Percentiles rank a stretch among this genome's conserved stretches.
Evolutionary conservation across 805 yeast genomes (phyloP).

Genomic region (Kazachstania kunashirensis): DNA sequence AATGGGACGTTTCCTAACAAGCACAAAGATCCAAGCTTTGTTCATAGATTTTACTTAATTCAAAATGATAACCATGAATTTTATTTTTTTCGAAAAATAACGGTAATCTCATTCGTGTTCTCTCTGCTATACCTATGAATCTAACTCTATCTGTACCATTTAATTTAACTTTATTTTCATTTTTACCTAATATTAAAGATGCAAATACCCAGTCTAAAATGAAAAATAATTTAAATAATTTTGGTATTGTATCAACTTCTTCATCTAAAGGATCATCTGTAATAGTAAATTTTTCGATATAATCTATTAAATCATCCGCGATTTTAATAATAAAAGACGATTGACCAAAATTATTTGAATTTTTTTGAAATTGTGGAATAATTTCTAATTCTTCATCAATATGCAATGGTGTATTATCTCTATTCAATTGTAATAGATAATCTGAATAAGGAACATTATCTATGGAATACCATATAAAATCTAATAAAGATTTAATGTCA

Average conservation of each 20-base stretch:
- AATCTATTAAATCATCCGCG: conserved; percentile 61
- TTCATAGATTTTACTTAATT: conserved; percentile 37
- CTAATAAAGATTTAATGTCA: conserved; percentile 42
- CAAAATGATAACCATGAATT: conserved; percentile 37
- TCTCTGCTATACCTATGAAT: conserved; percentile 42
- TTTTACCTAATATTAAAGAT: conserved; percentile 30
- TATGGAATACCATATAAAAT: conserved; percentile 56
- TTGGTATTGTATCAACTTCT: conserved; percentile 25
- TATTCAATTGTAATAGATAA: conserved; percentile 7
- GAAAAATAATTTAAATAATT: conserved; percentile 32
- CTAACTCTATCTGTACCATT: conserved; percentile 44
- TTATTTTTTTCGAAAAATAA: conserved; percentile 27
- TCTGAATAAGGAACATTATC: conserved; percentile 29
- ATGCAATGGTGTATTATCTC: background rate
- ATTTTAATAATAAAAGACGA: conserved; percentile 50
- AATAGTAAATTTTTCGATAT: conserved; percentile 36
- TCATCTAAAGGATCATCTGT: conserved; percentile 11
- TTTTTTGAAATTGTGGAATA: background rate
- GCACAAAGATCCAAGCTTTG: conserved; percentile 32
- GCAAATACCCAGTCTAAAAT: conserved; percentile 36
- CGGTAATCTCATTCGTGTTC: conserved; percentile 38
- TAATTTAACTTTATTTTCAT: conserved; percentile 30
- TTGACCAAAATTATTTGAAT: conserved; percentile 42
- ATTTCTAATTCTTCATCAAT: background rate
- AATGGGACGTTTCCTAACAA: conserved; percentile 4